Evolutionary conservation across 2,329 filamentous ascomycete genomes (phyloP).

Genomic region (Paramyrothecium sp.): DNA sequence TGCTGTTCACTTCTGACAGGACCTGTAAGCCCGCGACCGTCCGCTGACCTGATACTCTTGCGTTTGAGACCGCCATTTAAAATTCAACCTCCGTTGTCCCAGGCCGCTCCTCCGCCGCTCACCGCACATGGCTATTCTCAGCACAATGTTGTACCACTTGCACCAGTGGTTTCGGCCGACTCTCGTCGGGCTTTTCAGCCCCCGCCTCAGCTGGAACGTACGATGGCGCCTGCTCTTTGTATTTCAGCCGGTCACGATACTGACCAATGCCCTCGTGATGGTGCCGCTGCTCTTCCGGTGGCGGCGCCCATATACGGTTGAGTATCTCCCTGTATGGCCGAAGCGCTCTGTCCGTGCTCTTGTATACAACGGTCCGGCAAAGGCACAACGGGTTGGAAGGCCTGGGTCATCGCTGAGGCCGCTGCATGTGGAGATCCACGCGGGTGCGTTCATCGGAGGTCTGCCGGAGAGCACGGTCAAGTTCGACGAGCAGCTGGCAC

Average conservation of each 20-base stretch:
- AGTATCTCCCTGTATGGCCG: slow-evolving; percentile 27
- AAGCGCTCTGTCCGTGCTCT: slow-evolving; percentile 26
- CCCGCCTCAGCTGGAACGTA: slow-evolving; percentile 31
- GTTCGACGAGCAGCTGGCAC: slow-evolving; percentile 31
- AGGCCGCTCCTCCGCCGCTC: background rate
- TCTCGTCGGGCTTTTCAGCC: slow-evolving; percentile 32
- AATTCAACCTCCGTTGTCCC: too few species aligned
- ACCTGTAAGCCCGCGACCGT: too few species aligned
- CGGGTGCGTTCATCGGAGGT: slow-evolving; percentile 42
- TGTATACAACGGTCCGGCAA: slow-evolving; percentile 27
- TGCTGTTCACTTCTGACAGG: too few species aligned
- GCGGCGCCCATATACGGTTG: slow-evolving; percentile 28
- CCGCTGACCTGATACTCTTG: too few species aligned
- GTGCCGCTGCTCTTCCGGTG: slow-evolving; percentile 30
- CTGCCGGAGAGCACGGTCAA: slow-evolving; percentile 34
- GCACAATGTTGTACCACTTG: slow-evolving; percentile 6
- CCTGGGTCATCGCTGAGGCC: slow-evolving; percentile 27
- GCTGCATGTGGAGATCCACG: slow-evolving; percentile 42
- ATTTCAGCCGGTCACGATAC: slow-evolving; percentile 37
- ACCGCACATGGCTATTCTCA: background rate
- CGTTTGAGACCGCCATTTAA: too few species aligned
- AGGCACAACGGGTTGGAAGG: background rate
- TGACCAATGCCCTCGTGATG: slow-evolving; percentile 34
- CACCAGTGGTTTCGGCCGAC: slow-evolving; percentile 22
- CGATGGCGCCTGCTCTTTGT: slow-evolving; percentile 40